Evolutionary conservation across 192 early-diverging fungal species (phyloP), one percentile per base, ranked within the genome.

Genomic region (Gryganskiella cystojenkinii): DNA sequence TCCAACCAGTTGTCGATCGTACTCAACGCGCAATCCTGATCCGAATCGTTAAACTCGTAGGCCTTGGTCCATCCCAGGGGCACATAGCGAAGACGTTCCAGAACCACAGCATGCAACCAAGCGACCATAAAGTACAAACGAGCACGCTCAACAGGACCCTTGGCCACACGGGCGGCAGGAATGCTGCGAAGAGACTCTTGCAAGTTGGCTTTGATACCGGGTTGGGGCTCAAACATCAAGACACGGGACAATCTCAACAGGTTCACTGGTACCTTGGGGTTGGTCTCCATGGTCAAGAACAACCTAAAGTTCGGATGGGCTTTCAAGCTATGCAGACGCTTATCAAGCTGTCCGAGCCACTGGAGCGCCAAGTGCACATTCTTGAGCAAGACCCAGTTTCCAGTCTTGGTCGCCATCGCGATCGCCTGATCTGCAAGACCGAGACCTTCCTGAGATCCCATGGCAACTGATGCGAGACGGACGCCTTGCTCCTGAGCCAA

Each of bases 31-130:
- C 95, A 97, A 44, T 96, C 94, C 73, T 94, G 92, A 81, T 99
- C 98, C 6, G 97, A 92, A 66, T 99, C 98, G 78, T 96, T 98
- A 76, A 99, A 99, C 75, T 99, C 98, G 73, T 99, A 99, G 1
- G 82, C 67, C 81, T 96, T 97, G 13, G 96, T 92, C 98, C 98
- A 99, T 24, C 98, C 98, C 33, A 99, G 85, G 45, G 98, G 98
- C 19, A 91, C 91, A 78, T 99, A 99, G 11, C 98, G 92, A 34
- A 98, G 86, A 52, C 98, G 94, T 85, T 99, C 98, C 69, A 96
- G 84, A 7, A 97, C 90, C 20, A 99, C 86, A 0, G 95, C 90
- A 83, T 99, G 97, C 56, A 99, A 83, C 98, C 98, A 99, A 7
- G 96, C 94, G 28, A 99, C 81, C 80, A 98, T 80, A 71, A 99